Percentiles rank a stretch among this genome's conserved stretches.
Conservation (phyloP, 345 rosid species). For the Pseudoturritis turrita region DNA sequence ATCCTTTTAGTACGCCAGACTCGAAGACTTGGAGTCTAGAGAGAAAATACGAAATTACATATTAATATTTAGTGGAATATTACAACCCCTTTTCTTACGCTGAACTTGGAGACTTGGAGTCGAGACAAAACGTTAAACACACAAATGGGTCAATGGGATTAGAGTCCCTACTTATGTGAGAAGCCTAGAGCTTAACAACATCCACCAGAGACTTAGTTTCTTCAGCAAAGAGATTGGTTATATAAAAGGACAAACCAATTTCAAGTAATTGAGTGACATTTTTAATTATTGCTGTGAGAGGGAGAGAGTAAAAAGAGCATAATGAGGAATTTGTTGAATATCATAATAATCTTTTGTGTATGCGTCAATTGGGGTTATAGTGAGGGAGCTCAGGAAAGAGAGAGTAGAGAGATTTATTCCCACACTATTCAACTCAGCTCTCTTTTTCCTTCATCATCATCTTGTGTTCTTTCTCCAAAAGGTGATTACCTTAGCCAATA, state of each 20-base stretch:
- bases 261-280: not conserved
- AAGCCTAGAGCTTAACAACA: too few species aligned
- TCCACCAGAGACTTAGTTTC: not conserved
- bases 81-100: too few species aligned
- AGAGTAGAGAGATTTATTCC: not conserved
- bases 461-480: conserved; percentile 35
- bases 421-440: conserved; percentile 39
- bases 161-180: not conserved
- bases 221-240: not conserved
- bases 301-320: not conserved
- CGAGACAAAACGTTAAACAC: too few species aligned
- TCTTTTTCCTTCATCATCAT: conserved; percentile 37
- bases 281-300: not conserved
- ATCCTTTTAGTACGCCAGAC: too few species aligned
- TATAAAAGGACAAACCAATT: conserved; percentile 2
- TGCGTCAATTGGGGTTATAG: not conserved
- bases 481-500: conserved; percentile 25
- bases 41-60: too few species aligned
- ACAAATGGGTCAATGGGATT: too few species aligned
- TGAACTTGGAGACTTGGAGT: too few species aligned
- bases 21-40: too few species aligned
- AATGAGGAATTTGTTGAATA: not conserved
- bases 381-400: conserved; percentile 25
- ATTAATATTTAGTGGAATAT: too few species aligned
- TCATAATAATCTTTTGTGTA: conserved; percentile 17